A percentile compares a stretch with the other conserved stretches of the same genome.
Evolutionary conservation across 148 eudicot species (phyloP).

Genomic region (Beta vulgaris): DNA sequence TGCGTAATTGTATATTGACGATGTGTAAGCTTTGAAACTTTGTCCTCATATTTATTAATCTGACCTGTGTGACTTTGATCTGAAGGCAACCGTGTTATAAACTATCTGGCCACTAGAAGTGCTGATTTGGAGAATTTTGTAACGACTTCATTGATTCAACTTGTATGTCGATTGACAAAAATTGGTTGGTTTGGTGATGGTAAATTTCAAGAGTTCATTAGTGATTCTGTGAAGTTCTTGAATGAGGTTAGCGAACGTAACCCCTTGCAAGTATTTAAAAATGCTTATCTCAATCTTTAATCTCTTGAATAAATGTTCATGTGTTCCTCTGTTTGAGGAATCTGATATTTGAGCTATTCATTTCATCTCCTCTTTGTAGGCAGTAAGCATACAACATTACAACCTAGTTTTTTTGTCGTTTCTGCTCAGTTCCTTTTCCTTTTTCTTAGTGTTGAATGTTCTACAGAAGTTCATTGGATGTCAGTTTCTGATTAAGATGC

Average conservation of each 20-base stretch:
- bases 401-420: background rate
- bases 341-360: background rate
- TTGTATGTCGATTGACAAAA: conserved; percentile 82
- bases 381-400: background rate
- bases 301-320: background rate
- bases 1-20: background rate
- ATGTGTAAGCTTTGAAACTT: conserved; percentile 11
- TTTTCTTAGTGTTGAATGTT: background rate
- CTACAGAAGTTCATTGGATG: background rate
- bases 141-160: conserved; percentile 70
- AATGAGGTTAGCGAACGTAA: conserved; percentile 55
- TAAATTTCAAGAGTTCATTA: conserved; percentile 69
- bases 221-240: conserved; percentile 66
- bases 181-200: conserved; percentile 90
- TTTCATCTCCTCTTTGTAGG: background rate
- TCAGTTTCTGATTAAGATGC: background rate
- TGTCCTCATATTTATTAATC: conserved; percentile 11
- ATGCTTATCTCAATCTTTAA: background rate
- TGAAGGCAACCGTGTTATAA: conserved; percentile 82
- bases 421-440: background rate
- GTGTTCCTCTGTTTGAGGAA: background rate
- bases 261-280: background rate
- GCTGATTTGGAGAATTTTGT: conserved; percentile 79
- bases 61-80: conserved; percentile 31
- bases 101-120: conserved; percentile 87